phyloP scores from a whole-genome alignment of 768 basidiomycete species.

The Boletus pseudo-olivaceus region DNA sequence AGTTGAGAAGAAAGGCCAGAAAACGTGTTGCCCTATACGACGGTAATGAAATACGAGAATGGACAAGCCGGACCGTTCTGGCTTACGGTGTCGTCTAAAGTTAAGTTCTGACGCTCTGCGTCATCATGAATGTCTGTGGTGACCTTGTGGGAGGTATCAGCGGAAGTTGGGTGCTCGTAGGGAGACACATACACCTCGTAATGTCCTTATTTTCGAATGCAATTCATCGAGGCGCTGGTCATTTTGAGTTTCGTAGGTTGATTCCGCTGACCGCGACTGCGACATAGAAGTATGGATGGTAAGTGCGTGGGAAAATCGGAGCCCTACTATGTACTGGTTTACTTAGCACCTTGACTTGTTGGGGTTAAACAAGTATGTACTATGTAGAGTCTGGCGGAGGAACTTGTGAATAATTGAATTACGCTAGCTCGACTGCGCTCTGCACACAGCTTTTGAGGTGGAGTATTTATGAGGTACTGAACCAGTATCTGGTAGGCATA shows the following conservation, averaged over 20 bases:
- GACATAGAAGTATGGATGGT: constrained; percentile 27
- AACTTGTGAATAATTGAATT: no score
- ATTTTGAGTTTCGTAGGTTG: constrained; percentile 82
- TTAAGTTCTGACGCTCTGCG: constrained; percentile 76
- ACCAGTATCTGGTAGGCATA: background rate
- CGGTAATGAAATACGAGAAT: background rate
- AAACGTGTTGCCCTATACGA: constrained; percentile 59
- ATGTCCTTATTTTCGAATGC: constrained; percentile 77
- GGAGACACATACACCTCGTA: constrained; percentile 51
- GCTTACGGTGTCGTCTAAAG: constrained; percentile 73
- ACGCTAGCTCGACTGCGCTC: no score
- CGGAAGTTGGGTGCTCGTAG: background rate
- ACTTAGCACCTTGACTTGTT: no score
- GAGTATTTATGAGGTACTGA: no score
- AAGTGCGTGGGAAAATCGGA: constrained; percentile 20
- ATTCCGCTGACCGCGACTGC: constrained; percentile 47
- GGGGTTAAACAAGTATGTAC: no score
- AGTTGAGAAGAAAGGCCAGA: constrained; percentile 60
- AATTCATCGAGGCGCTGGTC: constrained; percentile 81
- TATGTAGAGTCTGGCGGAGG: no score
- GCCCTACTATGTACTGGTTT: no score
- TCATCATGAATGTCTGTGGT: constrained; percentile 86
- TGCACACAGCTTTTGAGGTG: no score
- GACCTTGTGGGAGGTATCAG: constrained; percentile 44
- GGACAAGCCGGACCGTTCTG: background rate